A percentile compares a stretch with the other conserved stretches of the same genome.
These are phyloP conservation scores for Umbelopsis ramanniana DNA, from an alignment of 192 early-diverging fungal genomes.

Conservation along the genomic window DNA sequence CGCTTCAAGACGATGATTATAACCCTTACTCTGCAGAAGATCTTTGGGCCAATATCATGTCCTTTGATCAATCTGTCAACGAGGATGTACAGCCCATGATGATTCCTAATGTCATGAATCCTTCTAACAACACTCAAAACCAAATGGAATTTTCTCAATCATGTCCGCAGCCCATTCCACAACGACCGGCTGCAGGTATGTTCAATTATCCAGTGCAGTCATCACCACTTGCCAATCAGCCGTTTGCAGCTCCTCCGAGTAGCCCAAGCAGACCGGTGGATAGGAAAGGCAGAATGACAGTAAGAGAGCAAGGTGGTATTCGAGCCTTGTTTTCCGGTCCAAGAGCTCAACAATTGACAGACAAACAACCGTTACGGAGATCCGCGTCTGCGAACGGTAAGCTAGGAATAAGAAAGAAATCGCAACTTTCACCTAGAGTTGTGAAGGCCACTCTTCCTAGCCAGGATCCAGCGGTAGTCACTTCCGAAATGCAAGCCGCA, in stretches of 20 bases:
- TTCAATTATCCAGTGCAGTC: neutral
- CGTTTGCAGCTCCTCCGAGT: neutral
- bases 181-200: neutral
- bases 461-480: neutral
- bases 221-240: neutral
- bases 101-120: constrained; percentile 10
- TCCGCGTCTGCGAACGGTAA: constrained; percentile 8
- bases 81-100: constrained; percentile 8
- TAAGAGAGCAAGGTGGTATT: constrained; percentile 6
- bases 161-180: neutral
- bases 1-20: neutral
- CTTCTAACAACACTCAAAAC: neutral
- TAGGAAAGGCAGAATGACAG: neutral
- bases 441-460: neutral
- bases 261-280: neutral
- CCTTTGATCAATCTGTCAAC: constrained; percentile 5
- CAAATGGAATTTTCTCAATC: constrained; percentile 3
- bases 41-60: constrained; percentile 17
- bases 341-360: neutral
- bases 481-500: neutral
- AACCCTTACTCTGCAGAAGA: neutral
- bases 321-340: constrained; percentile 8
- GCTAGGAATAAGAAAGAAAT: constrained; percentile 3
- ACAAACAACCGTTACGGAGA: constrained; percentile 2
- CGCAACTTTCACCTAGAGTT: neutral